Evolutionary conservation across 225 moss, liverwort and hornwort species (phyloP).

Genomic region (Physcomitrium patens): DNA sequence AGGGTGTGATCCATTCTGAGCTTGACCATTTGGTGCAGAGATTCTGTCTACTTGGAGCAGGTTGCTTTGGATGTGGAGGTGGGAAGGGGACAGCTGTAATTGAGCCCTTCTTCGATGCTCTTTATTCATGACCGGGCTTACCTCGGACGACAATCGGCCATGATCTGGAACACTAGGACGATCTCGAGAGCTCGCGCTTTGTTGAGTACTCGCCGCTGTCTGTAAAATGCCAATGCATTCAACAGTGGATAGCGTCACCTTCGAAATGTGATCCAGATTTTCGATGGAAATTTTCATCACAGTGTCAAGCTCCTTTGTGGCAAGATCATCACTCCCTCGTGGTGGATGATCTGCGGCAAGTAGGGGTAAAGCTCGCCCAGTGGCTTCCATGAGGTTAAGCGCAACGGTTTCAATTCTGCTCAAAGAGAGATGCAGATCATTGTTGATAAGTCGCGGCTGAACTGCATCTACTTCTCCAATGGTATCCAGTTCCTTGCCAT

Average conservation of each 20-base stretch:
- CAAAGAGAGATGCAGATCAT: slow-evolving; percentile 39
- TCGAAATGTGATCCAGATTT: slow-evolving; percentile 59
- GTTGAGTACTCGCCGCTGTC: slow-evolving; percentile 41
- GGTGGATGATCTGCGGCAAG: slow-evolving; percentile 30
- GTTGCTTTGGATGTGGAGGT: slow-evolving; percentile 10
- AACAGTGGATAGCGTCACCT: slow-evolving; percentile 54
- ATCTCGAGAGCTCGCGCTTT: slow-evolving; percentile 36
- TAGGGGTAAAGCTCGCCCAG: slow-evolving; percentile 44
- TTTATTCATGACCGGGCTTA: slow-evolving; percentile 46
- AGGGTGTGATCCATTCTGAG: background rate
- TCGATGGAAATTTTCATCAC: slow-evolving; percentile 57
- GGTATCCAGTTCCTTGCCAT: slow-evolving; percentile 3
- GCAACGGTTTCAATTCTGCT: slow-evolving; percentile 48
- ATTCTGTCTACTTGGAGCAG: slow-evolving; percentile 6
- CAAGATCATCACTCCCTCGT: slow-evolving; percentile 34
- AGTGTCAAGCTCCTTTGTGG: slow-evolving; percentile 43
- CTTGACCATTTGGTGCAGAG: slow-evolving; percentile 10
- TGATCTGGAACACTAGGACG: slow-evolving; percentile 31
- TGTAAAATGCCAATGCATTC: slow-evolving; percentile 56
- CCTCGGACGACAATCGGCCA: slow-evolving; percentile 49
- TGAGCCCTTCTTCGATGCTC: slow-evolving; percentile 22
- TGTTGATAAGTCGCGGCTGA: background rate
- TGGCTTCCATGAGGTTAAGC: slow-evolving; percentile 59
- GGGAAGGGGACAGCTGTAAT: slow-evolving; percentile 16
- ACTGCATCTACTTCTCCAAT: background rate